Evolutionary conservation across 2,329 filamentous ascomycete genomes (phyloP).

Genomic region (Colletotrichum sp.): DNA sequence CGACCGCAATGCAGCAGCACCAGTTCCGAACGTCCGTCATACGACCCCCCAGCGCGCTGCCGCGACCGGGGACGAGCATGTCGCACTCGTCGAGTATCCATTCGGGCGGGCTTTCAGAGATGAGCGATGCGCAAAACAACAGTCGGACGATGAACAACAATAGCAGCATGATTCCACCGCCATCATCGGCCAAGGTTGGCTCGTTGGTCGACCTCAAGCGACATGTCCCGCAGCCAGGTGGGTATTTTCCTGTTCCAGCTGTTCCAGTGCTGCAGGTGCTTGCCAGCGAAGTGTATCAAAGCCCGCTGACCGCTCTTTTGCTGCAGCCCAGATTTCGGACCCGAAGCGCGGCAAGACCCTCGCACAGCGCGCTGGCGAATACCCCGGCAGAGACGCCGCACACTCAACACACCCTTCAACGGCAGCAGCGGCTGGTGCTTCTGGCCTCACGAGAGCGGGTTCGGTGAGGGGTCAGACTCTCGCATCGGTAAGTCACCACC

Average conservation of each 20-base stretch:
- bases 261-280: background rate
- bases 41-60: constrained; percentile 23
- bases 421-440: constrained; percentile 34
- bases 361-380: constrained; percentile 59
- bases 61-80: constrained; percentile 18
- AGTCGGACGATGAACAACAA: constrained; percentile 44
- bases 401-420: background rate
- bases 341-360: constrained; percentile 64
- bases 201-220: constrained; percentile 49
- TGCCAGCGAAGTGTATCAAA: background rate
- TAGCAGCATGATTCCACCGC: constrained; percentile 43
- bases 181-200: constrained; percentile 35
- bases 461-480: constrained; percentile 3
- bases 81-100: constrained; percentile 3
- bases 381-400: constrained; percentile 42
- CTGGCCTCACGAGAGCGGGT: constrained; percentile 25
- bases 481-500: constrained; percentile 3
- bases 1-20: background rate
- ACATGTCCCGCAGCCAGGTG: constrained; percentile 50
- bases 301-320: constrained; percentile 9
- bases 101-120: constrained; percentile 53
- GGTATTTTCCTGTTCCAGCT: constrained; percentile 20
- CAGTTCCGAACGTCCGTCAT: constrained; percentile 28
- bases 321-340: constrained; percentile 48
- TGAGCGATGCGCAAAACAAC: constrained; percentile 67